phyloP scores from a whole-genome alignment of 805 yeast genomes.

The Candida bentonensis region DNA sequence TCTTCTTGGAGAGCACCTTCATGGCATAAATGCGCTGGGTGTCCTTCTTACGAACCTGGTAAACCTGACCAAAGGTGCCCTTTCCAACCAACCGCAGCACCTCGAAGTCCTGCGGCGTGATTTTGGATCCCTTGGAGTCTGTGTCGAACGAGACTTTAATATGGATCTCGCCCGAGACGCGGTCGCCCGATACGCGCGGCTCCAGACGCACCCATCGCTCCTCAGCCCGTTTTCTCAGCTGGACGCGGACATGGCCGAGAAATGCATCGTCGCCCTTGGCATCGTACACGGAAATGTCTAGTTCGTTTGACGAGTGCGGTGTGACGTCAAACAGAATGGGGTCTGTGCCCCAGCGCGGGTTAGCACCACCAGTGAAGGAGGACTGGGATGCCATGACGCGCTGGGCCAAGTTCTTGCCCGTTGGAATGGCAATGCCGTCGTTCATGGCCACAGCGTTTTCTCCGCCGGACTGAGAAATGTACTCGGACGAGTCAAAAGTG shows the following conservation, averaged over 20 bases:
- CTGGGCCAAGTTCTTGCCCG: constrained; percentile 4
- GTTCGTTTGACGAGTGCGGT: constrained; percentile 57
- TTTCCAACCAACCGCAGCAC: constrained; percentile 81
- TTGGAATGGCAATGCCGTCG: constrained; percentile 22
- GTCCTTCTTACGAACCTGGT: constrained; percentile 85
- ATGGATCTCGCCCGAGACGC: constrained; percentile 63
- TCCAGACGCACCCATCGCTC: constrained; percentile 65
- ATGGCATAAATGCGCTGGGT: constrained; percentile 88
- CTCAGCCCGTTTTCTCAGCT: constrained; percentile 24
- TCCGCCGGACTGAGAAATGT: constrained; percentile 41
- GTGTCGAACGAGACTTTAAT: constrained; percentile 61
- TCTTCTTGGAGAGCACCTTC: constrained; percentile 91
- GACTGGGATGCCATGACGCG: constrained; percentile 5
- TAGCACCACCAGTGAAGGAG: constrained; percentile 22
- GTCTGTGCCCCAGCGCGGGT: constrained; percentile 86
- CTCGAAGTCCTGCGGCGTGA: constrained; percentile 89
- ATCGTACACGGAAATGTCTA: constrained; percentile 87
- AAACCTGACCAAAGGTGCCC: constrained; percentile 97
- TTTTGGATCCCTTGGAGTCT: constrained; percentile 49
- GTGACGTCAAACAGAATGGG: constrained; percentile 77
- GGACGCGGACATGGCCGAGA: constrained; percentile 73
- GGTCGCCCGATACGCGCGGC: constrained; percentile 62
- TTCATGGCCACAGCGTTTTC: constrained; percentile 4
- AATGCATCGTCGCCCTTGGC: constrained; percentile 68
- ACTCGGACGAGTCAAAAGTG: constrained; percentile 83